Conservation (phyloP, 768 basidiomycete genomes). For the Astraeus odoratus region DNA sequence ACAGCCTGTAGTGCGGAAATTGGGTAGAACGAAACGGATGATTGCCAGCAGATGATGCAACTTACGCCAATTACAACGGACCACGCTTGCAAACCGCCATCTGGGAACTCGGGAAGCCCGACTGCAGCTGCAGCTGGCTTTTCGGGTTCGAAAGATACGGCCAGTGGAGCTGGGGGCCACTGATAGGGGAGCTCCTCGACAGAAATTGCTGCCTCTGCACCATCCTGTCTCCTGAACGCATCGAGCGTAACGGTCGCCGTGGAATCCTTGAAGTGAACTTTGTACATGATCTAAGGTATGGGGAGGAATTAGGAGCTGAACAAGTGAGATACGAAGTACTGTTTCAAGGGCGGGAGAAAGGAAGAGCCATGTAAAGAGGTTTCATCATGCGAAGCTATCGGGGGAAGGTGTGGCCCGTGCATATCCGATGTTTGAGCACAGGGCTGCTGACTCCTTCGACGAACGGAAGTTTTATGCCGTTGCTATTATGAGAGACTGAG, state of each 20-base stretch:
- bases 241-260: background rate
- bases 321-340: too few species aligned
- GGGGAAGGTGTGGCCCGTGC: too few species aligned
- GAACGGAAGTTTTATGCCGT: too few species aligned
- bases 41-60: background rate
- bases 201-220: background rate
- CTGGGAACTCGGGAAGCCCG: slow-evolving; percentile 3
- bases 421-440: background rate
- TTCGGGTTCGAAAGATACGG: slow-evolving; percentile 1
- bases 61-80: slow-evolving; percentile 8
- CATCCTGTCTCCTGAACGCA: background rate
- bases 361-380: too few species aligned
- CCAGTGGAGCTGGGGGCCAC: background rate
- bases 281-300: background rate
- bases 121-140: background rate
- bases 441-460: too few species aligned
- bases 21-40: background rate
- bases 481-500: too few species aligned
- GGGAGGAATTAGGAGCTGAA: background rate
- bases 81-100: slow-evolving; percentile 9
- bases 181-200: slow-evolving; percentile 1
- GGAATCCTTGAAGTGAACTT: background rate
- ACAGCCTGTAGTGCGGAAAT: background rate
- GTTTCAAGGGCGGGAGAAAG: background rate
- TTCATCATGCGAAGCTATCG: background rate